Evolutionary conservation across 1,139 yeast genomes (phyloP).

Genomic region (Protomyces gravidus): DNA sequence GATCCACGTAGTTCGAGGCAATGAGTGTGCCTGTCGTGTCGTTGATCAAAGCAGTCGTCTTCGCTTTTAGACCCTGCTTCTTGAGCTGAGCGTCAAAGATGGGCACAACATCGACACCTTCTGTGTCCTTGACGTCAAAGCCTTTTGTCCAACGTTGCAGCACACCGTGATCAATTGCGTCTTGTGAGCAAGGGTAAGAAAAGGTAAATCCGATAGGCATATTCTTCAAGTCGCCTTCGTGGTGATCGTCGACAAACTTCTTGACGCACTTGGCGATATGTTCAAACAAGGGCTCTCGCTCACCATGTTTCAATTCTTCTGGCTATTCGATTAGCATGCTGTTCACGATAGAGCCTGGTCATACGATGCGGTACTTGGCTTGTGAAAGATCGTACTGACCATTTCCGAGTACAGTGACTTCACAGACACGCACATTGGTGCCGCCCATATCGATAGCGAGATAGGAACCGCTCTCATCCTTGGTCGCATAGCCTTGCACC

Average conservation of each 20-base stretch:
- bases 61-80: constrained; percentile 62
- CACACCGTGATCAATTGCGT: constrained; percentile 75
- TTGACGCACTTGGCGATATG: constrained; percentile 80
- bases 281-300: constrained; percentile 70
- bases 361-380: constrained; percentile 40
- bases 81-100: constrained; percentile 74
- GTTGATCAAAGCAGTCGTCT: constrained; percentile 86
- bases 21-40: constrained; percentile 97
- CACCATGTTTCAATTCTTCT: constrained; percentile 68
- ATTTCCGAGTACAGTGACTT: constrained; percentile 73
- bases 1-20: constrained; percentile 89
- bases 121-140: constrained; percentile 87
- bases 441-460: constrained; percentile 85
- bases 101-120: constrained; percentile 91
- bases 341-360: constrained; percentile 48
- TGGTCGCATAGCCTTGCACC: constrained; percentile 92
- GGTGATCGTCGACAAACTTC: constrained; percentile 56
- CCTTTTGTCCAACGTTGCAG: constrained; percentile 98
- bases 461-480: constrained; percentile 81
- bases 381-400: constrained; percentile 71
- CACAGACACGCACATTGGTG: constrained; percentile 84
- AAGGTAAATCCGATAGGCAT: constrained; percentile 92
- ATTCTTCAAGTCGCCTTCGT: constrained; percentile 38
- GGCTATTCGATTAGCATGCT: constrained; percentile 11
- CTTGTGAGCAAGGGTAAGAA: constrained; percentile 81